A percentile compares a stretch with the other conserved stretches of the same genome.
These are phyloP conservation scores for Coprinopsis strossmayeri DNA, from an alignment of 768 basidiomycete genomes.

Conservation along the genomic window DNA sequence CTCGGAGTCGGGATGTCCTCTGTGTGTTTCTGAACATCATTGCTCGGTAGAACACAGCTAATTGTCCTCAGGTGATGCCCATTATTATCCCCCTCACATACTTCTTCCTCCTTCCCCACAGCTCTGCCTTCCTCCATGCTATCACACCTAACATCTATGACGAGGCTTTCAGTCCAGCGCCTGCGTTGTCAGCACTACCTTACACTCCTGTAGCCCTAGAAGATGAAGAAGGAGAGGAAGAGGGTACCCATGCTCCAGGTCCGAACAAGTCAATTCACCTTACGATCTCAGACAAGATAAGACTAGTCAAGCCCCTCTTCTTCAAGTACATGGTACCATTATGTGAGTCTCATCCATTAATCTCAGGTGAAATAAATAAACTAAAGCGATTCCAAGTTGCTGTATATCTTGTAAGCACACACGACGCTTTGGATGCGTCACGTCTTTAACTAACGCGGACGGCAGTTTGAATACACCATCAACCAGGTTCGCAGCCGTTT, in stretches of 20 bases:
- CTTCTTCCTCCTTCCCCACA: constrained; percentile 68
- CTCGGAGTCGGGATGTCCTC: constrained; percentile 78
- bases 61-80: constrained; percentile 61
- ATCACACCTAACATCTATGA: constrained; percentile 31
- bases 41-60: background rate
- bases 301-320: constrained; percentile 73
- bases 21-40: constrained; percentile 34
- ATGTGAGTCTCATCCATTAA: constrained; percentile 48
- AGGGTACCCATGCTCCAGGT: constrained; percentile 25
- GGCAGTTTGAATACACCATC: constrained; percentile 84
- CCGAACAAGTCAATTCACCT: constrained; percentile 46
- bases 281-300: constrained; percentile 71
- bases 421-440: background rate
- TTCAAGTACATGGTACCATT: constrained; percentile 89
- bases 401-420: constrained; percentile 37
- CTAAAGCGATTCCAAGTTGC: constrained; percentile 21
- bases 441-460: background rate
- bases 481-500: constrained; percentile 51
- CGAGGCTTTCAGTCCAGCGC: constrained; percentile 25
- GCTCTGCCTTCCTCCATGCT: constrained; percentile 40
- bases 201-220: constrained; percentile 42
- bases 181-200: constrained; percentile 25
- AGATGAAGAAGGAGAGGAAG: constrained; percentile 36
- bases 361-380: constrained; percentile 1
- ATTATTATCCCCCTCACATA: constrained; percentile 73